Evolutionary conservation across 768 basidiomycete species (phyloP).

Genomic region (Tephrocybe sp.): DNA sequence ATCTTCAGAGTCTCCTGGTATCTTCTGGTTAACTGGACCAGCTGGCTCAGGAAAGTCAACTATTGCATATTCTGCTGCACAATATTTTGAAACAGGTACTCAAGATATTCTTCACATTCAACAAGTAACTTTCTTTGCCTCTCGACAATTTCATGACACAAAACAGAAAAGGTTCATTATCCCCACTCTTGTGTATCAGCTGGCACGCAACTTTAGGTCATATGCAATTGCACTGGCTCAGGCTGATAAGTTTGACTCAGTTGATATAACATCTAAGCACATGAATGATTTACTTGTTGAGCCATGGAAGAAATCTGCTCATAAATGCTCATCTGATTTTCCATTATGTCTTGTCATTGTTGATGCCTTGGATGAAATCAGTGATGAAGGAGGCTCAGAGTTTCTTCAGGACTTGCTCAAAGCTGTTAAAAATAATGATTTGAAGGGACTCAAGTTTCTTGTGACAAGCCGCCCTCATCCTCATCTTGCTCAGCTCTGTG

Average conservation of each 20-base stretch:
- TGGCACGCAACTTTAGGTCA: conserved; percentile 19
- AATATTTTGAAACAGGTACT: conserved; percentile 11
- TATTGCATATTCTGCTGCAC: conserved; percentile 24
- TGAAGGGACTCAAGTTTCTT: conserved; percentile 20
- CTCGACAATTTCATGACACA: conserved; percentile 23
- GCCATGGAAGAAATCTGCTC: conserved; percentile 17
- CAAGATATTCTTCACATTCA: conserved; percentile 7
- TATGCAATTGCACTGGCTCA: conserved; percentile 16
- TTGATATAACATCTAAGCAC: conserved; percentile 9
- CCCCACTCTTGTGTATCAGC: conserved; percentile 23
- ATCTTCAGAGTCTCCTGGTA: conserved; percentile 13
- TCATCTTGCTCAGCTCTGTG: conserved; percentile 11
- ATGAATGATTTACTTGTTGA: conserved; percentile 17
- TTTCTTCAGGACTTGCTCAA: conserved; percentile 17
- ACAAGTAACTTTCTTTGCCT: conserved; percentile 25
- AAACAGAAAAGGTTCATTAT: conserved; percentile 12
- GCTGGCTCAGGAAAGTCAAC: conserved; percentile 20
- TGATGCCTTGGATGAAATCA: conserved; percentile 24
- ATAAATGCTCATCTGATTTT: not conserved
- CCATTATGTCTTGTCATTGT: conserved; percentile 18
- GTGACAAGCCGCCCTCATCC: conserved; percentile 20
- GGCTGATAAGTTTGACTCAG: conserved; percentile 5
- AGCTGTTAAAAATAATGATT: conserved; percentile 5
- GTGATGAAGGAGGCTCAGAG: conserved; percentile 11
- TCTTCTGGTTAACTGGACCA: conserved; percentile 7